Evolutionary conservation across 805 yeast genomes (phyloP).

Genomic region (Ascoidea rubescens): DNA sequence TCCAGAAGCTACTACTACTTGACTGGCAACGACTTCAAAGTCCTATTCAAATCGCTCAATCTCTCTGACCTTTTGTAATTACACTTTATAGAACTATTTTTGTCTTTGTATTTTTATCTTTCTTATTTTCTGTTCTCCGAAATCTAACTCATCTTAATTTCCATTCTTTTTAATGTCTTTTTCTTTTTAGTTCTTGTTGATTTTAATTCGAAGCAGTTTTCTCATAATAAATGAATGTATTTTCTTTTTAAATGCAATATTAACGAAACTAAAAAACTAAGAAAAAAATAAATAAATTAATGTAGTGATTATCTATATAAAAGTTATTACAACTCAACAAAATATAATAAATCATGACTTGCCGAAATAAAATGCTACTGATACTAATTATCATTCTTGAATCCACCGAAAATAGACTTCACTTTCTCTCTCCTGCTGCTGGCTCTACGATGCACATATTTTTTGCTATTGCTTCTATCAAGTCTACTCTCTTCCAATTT

Average conservation of each 20-base stretch:
- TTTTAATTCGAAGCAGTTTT: neutral
- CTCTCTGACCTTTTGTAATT: constrained; percentile 3
- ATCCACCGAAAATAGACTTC: constrained; percentile 6
- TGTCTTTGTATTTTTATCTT: constrained; percentile 5
- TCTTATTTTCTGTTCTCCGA: constrained; percentile 8
- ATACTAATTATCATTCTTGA: neutral
- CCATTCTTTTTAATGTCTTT: neutral
- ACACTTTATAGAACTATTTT: constrained; percentile 5
- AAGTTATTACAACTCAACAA: too few relatives aligned
- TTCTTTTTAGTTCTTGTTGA: neutral
- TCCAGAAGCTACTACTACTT: constrained; percentile 18
- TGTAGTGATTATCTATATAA: neutral
- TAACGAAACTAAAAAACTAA: neutral
- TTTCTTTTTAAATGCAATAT: neutral
- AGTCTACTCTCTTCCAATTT: neutral
- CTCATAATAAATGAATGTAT: neutral
- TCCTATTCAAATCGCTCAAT: constrained; percentile 1
- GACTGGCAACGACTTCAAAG: constrained; percentile 19
- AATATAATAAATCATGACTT: too few relatives aligned
- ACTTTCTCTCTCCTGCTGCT: constrained; percentile 6
- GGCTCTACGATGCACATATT: neutral
- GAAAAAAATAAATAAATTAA: neutral
- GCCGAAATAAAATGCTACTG: too few relatives aligned
- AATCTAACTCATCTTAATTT: constrained; percentile 1
- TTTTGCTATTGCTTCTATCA: neutral